Percentiles rank a stretch among this genome's conserved stretches.
These are phyloP conservation scores for Penicillium tannophilum DNA, from an alignment of 495 filamentous ascomycete genomes.

Conservation along the genomic window DNA sequence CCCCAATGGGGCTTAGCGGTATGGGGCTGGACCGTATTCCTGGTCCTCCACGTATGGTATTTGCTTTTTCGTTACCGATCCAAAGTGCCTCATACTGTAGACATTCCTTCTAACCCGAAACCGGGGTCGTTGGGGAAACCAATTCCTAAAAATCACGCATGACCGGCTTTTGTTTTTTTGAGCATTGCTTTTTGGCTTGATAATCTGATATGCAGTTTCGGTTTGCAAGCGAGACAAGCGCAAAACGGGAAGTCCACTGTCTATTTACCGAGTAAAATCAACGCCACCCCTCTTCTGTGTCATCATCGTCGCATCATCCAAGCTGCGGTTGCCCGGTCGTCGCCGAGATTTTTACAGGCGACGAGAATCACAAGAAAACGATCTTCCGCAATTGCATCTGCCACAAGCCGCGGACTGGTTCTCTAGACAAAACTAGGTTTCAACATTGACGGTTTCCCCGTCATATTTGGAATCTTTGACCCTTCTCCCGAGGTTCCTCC, in stretches of 20 bases:
- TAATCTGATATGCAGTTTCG: neutral
- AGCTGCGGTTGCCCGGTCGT: slow-evolving; percentile 21
- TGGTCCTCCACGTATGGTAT: neutral
- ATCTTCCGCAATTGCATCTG: slow-evolving; percentile 1
- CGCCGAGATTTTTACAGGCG: slow-evolving; percentile 18
- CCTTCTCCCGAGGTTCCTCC: no score
- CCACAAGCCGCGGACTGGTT: neutral
- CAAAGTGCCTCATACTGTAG: slow-evolving; percentile 25
- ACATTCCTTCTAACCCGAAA: slow-evolving; percentile 28
- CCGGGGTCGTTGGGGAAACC: slow-evolving; percentile 33
- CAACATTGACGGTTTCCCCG: neutral
- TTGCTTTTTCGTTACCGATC: neutral
- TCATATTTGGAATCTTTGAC: neutral
- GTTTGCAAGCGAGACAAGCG: slow-evolving; percentile 15
- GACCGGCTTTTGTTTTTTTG: neutral
- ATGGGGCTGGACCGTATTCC: slow-evolving; percentile 4
- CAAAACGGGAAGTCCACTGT: slow-evolving; percentile 1
- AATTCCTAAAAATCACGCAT: slow-evolving; percentile 20
- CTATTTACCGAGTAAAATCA: slow-evolving; percentile 10
- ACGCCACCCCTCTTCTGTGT: slow-evolving; percentile 29
- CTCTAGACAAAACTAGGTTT: neutral
- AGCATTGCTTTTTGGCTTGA: neutral
- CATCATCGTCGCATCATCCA: slow-evolving; percentile 37
- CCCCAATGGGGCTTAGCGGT: slow-evolving; percentile 19
- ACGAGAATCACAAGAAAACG: slow-evolving; percentile 4